phyloP scores from a whole-genome alignment of 2,329 filamentous ascomycete genomes.

The Alternaria gansuensis region DNA sequence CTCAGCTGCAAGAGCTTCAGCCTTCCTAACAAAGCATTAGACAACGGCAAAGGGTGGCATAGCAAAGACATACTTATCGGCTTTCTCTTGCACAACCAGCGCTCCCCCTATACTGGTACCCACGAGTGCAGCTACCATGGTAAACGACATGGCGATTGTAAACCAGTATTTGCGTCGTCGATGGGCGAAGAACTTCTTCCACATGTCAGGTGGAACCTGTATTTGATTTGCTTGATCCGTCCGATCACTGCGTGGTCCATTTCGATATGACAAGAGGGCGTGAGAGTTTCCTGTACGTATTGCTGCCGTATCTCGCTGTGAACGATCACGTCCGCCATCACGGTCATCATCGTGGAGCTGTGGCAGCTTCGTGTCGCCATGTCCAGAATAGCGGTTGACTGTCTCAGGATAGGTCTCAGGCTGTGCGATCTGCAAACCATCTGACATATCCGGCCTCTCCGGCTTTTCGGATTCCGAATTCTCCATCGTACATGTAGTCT shows the following conservation, averaged over 20 bases:
- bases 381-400: conserved; percentile 6
- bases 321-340: background rate
- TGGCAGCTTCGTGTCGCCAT: conserved; percentile 15
- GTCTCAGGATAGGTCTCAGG: conserved; percentile 13
- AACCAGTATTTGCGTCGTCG: conserved; percentile 9
- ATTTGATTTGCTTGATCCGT: background rate
- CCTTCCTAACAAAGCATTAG: background rate
- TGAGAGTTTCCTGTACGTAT: conserved; percentile 3
- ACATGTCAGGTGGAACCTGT: conserved; percentile 7
- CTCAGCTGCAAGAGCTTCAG: conserved; percentile 3
- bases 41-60: background rate
- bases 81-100: conserved; percentile 13
- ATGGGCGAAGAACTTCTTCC: conserved; percentile 13
- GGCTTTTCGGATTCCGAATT: background rate
- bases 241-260: conserved; percentile 1
- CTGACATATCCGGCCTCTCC: conserved; percentile 1
- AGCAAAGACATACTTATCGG: conserved; percentile 6
- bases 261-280: conserved; percentile 1
- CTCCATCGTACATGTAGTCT: background rate
- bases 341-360: background rate
- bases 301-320: background rate
- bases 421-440: conserved; percentile 17
- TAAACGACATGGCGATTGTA: conserved; percentile 1
- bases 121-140: conserved; percentile 3
- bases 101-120: conserved; percentile 12